Conservation (phyloP, 768 basidiomycete species). For the Gymnopilus junonius region DNA sequence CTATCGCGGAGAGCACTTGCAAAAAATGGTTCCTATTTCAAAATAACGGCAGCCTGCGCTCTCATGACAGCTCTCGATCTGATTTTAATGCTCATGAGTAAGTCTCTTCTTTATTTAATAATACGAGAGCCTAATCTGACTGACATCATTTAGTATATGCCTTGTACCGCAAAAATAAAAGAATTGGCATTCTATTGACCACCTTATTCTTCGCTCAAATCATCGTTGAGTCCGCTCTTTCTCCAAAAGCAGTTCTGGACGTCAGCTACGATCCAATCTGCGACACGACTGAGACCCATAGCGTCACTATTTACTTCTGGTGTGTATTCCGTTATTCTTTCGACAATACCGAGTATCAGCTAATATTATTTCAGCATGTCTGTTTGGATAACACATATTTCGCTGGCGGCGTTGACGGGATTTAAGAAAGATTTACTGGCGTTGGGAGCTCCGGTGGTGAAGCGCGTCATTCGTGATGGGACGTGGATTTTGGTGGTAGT, state of each 20-base stretch:
- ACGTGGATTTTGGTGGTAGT: not conserved
- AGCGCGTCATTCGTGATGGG: slow-evolving; percentile 14
- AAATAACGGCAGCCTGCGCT: not conserved
- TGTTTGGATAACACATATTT: slow-evolving; percentile 5
- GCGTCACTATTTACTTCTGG: slow-evolving; percentile 8
- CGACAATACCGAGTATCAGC: not conserved
- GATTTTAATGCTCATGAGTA: slow-evolving; percentile 18
- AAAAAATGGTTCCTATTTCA: slow-evolving; percentile 13
- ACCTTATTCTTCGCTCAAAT: slow-evolving; percentile 6
- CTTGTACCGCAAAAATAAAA: slow-evolving; percentile 4
- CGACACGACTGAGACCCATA: slow-evolving; percentile 9
- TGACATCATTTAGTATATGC: slow-evolving; percentile 12
- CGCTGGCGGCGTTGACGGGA: slow-evolving; percentile 3
- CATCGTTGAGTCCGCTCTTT: not conserved
- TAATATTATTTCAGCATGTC: slow-evolving; percentile 1
- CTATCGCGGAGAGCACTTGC: slow-evolving; percentile 1
- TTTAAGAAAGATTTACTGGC: not conserved
- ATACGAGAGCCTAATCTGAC: not conserved
- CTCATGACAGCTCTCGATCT: slow-evolving; percentile 12
- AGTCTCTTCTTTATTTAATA: not conserved
- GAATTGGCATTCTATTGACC: not conserved
- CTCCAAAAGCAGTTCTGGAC: not conserved
- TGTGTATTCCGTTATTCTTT: not conserved
- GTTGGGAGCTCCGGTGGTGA: slow-evolving; percentile 10
- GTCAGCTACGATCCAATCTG: slow-evolving; percentile 10